Evolutionary conservation across 441 rosid genomes (phyloP).

Genomic region (Eutrema salsugineum): DNA sequence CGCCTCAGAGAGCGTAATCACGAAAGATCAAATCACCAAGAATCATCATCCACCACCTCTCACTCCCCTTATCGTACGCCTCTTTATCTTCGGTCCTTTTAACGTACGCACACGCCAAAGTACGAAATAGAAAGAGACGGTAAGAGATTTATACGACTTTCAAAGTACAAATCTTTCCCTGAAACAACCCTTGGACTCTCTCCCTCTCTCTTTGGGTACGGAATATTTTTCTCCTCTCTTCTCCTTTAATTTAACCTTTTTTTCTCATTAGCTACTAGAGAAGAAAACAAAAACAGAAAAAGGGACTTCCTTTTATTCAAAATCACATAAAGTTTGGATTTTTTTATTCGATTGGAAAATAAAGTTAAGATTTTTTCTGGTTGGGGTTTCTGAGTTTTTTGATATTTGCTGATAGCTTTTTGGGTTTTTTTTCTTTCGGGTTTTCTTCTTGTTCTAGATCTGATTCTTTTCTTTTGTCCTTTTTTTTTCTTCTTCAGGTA

Average conservation of each 20-base stretch:
- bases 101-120: conserved; percentile 29
- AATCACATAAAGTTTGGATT: neutral
- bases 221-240: neutral
- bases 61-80: conserved; percentile 27
- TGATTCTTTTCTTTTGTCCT: conserved; percentile 24
- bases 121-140: conserved; percentile 19
- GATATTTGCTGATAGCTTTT: neutral
- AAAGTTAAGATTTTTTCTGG: neutral
- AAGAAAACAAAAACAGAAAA: neutral
- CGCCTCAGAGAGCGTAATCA: conserved; percentile 15
- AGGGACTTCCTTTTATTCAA: neutral
- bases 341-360: neutral
- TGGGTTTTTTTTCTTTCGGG: neutral
- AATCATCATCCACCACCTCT: conserved; percentile 10
- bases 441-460: conserved; percentile 36
- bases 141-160: neutral
- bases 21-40: conserved; percentile 32
- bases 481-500: conserved; percentile 33
- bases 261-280: neutral
- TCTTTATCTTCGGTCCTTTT: neutral
- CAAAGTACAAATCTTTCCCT: conserved; percentile 14
- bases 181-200: neutral
- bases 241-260: neutral
- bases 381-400: conserved; percentile 3
- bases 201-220: neutral